These are phyloP conservation scores for Magnaporthiopsis rhizophila DNA, from an alignment of 2,329 filamentous ascomycete genomes.

Conservation along the genomic window DNA sequence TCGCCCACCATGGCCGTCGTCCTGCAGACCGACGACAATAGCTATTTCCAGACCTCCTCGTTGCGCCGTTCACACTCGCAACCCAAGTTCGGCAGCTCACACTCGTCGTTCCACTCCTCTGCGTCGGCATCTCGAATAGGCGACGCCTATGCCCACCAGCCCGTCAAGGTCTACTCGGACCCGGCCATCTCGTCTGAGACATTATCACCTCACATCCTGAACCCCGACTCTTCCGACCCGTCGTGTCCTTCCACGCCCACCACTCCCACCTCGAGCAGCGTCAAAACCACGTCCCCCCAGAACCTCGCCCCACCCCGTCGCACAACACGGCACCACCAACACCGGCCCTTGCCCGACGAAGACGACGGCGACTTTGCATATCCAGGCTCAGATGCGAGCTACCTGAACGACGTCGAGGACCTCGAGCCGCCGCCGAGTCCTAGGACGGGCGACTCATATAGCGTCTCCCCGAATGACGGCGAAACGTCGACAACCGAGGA, in stretches of 20 bases:
- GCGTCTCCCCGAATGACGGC: conserved; percentile 45
- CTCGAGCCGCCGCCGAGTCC: conserved; percentile 44
- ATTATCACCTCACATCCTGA: conserved; percentile 46
- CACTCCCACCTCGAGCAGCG: conserved; percentile 42
- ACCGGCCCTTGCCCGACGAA: background rate
- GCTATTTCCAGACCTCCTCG: conserved; percentile 45
- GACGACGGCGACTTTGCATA: background rate
- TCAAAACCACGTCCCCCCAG: conserved; percentile 34
- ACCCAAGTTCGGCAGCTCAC: conserved; percentile 42
- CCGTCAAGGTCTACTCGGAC: conserved; percentile 34
- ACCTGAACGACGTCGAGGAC: conserved; percentile 34
- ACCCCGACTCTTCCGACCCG: conserved; percentile 46
- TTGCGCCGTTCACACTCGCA: conserved; percentile 55
- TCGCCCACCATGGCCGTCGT: conserved; percentile 44
- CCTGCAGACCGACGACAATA: conserved; percentile 47
- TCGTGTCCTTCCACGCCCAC: conserved; percentile 55
- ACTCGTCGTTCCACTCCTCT: conserved; percentile 34
- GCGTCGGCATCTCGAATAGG: conserved; percentile 37
- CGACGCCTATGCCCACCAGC: conserved; percentile 32
- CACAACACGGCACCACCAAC: background rate
- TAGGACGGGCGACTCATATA: conserved; percentile 41
- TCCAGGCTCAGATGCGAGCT: conserved; percentile 15
- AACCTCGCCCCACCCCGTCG: conserved; percentile 20
- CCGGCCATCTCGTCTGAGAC: conserved; percentile 44
- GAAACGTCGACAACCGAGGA: conserved; percentile 34